phyloP scores from a whole-genome alignment of 2,329 filamentous ascomycete species.

The Talaromyces sp. region DNA sequence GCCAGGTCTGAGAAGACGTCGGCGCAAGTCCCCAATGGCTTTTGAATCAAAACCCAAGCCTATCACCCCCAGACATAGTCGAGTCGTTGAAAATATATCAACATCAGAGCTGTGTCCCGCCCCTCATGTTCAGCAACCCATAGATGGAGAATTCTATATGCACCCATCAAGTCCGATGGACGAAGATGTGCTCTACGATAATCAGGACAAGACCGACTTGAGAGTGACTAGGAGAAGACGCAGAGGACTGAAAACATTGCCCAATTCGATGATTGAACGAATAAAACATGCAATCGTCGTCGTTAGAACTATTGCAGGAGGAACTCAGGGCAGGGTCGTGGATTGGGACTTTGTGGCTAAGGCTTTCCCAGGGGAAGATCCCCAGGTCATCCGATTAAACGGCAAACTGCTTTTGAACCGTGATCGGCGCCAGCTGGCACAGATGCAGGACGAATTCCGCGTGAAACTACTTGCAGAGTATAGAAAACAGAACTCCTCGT shows the following conservation, averaged over 20 bases:
- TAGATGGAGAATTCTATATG: neutral
- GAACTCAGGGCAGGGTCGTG: conserved; percentile 36
- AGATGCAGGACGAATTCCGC: conserved; percentile 45
- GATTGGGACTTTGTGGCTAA: conserved; percentile 43
- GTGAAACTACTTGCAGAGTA: conserved; percentile 44
- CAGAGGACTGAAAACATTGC: conserved; percentile 22
- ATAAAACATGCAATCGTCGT: conserved; percentile 42
- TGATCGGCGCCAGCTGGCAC: conserved; percentile 37
- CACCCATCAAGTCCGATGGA: neutral
- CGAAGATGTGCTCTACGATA: neutral
- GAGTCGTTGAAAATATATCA: neutral
- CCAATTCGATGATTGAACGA: conserved; percentile 28
- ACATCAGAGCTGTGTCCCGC: neutral
- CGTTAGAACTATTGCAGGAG: conserved; percentile 43
- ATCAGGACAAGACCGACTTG: neutral
- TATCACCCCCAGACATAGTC: neutral
- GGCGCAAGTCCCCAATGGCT: conserved; percentile 11
- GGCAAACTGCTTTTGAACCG: conserved; percentile 35
- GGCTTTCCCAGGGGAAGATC: conserved; percentile 38
- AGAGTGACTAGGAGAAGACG: conserved; percentile 17
- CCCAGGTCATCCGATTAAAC: conserved; percentile 33
- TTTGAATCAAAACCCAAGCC: neutral
- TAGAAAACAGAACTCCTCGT: conserved; percentile 28
- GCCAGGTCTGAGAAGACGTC: conserved; percentile 1
- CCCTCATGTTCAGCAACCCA: neutral